These are phyloP conservation scores for Candolleomyces aberdarensis DNA, from an alignment of 768 basidiomycete species.

Conservation along the genomic window DNA sequence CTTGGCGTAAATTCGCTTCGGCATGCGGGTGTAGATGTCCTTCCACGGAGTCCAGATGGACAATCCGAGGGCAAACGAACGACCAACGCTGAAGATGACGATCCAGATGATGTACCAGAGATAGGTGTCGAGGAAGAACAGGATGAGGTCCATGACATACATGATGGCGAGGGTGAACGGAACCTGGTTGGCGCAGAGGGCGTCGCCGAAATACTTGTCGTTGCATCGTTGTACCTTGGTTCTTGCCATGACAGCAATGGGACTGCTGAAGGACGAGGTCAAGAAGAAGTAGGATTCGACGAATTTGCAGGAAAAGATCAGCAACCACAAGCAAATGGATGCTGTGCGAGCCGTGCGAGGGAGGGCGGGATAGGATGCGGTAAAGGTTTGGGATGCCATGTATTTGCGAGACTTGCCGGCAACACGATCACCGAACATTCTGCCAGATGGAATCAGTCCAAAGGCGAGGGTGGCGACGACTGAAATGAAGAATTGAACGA, in stretches of 20 bases:
- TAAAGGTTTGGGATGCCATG: conserved; percentile 98
- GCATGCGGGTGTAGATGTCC: conserved; percentile 93
- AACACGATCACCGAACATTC: conserved; percentile 99
- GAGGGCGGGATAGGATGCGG: conserved; percentile 90
- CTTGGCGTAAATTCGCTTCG: conserved; percentile 98
- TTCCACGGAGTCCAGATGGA: conserved; percentile 99
- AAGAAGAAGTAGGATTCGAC: conserved; percentile 98
- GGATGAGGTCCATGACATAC: conserved; percentile 96
- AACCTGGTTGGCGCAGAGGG: conserved; percentile 88
- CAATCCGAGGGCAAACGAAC: conserved; percentile 89
- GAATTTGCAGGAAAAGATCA: conserved; percentile 97
- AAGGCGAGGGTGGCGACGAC: conserved; percentile 81
- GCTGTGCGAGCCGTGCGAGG: conserved; percentile 70
- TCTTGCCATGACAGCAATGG: conserved; percentile 94
- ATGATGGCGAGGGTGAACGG: conserved; percentile 95
- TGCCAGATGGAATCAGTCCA: conserved; percentile 87
- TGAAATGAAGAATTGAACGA: conserved; percentile 93
- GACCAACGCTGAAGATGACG: conserved; percentile 87
- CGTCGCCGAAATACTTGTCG: conserved; percentile 78
- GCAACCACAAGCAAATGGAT: conserved; percentile 83
- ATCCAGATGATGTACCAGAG: conserved; percentile 99
- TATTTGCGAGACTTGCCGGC: conserved; percentile 97
- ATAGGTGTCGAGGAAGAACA: conserved; percentile 99
- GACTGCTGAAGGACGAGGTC: conserved; percentile 93
- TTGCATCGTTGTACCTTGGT: conserved; percentile 89